These are phyloP conservation scores for Prunus davidiana DNA, from an alignment of 306 rosid genomes.

Conservation along the genomic window DNA sequence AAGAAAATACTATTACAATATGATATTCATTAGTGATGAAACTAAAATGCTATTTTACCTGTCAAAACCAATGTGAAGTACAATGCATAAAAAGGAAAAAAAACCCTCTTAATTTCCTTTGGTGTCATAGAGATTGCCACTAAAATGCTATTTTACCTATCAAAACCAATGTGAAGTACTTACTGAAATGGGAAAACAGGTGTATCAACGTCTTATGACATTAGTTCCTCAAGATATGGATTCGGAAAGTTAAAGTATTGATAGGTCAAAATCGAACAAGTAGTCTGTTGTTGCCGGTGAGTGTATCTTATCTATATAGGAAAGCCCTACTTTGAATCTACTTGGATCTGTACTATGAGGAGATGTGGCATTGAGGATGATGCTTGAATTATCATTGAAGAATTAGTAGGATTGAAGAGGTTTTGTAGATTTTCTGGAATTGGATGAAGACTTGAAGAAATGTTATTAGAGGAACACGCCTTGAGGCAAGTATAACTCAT, in stretches of 20 bases:
- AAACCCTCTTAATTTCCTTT: not conserved
- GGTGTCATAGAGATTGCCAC: not conserved
- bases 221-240: not conserved
- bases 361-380: not conserved
- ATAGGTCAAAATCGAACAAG: not conserved
- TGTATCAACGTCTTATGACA: not conserved
- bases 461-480: not conserved
- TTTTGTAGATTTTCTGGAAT: not conserved
- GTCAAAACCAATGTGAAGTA: too few relatives aligned
- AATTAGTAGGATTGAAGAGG: not conserved
- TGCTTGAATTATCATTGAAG: not conserved
- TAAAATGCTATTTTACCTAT: not conserved
- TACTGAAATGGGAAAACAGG: not conserved
- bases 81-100: not conserved
- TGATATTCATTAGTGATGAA: not conserved
- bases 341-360: not conserved
- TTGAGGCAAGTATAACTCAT: not conserved
- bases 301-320: not conserved
- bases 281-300: not conserved
- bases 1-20: constrained; percentile 13
- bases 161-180: not conserved
- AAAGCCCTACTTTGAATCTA: not conserved
- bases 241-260: not conserved
- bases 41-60: too few relatives aligned
- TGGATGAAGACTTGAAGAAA: not conserved